phyloP scores from a whole-genome alignment of 805 yeast species.

The Sungouiella thailandica region DNA sequence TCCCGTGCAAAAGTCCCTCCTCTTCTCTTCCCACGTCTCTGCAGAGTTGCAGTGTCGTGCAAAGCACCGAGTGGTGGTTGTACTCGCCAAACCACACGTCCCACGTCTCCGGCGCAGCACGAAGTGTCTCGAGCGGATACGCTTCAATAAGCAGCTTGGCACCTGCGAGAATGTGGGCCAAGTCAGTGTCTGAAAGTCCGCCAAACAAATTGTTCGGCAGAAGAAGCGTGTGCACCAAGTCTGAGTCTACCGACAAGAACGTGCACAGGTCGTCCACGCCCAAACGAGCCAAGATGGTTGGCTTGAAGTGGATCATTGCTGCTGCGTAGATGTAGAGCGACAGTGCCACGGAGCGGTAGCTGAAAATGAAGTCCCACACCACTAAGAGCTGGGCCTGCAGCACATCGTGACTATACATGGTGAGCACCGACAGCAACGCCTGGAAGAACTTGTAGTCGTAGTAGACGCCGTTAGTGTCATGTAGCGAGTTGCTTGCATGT shows the following conservation, averaged over 20 bases:
- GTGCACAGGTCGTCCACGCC: slow-evolving; percentile 8
- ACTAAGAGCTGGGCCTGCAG: slow-evolving; percentile 46
- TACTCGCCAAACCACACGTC: slow-evolving; percentile 32
- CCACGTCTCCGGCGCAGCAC: slow-evolving; percentile 19
- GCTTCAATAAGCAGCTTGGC: slow-evolving; percentile 22
- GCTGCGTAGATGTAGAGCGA: slow-evolving; percentile 61
- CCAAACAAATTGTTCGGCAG: slow-evolving; percentile 30
- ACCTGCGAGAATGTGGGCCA: slow-evolving; percentile 22
- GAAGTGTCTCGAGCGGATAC: slow-evolving; percentile 19
- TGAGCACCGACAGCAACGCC: slow-evolving; percentile 71
- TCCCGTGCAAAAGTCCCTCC: no score
- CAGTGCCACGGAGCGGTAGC: slow-evolving; percentile 48
- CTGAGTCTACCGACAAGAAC: slow-evolving; percentile 22
- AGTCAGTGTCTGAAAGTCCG: slow-evolving; percentile 21
- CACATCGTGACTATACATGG: slow-evolving; percentile 72
- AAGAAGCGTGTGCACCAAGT: slow-evolving; percentile 29
- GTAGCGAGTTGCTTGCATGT: slow-evolving; percentile 29
- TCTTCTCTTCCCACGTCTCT: no score
- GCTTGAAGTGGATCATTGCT: slow-evolving; percentile 43
- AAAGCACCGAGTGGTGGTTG: slow-evolving; percentile 29
- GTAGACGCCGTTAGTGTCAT: slow-evolving; percentile 19
- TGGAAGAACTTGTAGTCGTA: slow-evolving; percentile 42
- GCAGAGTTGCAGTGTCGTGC: slow-evolving; percentile 22
- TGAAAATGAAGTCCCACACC: slow-evolving; percentile 67
- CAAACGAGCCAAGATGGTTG: slow-evolving; percentile 32